Conservation (phyloP, 169 alveolate species). For the Plasmodium berghei region DNA sequence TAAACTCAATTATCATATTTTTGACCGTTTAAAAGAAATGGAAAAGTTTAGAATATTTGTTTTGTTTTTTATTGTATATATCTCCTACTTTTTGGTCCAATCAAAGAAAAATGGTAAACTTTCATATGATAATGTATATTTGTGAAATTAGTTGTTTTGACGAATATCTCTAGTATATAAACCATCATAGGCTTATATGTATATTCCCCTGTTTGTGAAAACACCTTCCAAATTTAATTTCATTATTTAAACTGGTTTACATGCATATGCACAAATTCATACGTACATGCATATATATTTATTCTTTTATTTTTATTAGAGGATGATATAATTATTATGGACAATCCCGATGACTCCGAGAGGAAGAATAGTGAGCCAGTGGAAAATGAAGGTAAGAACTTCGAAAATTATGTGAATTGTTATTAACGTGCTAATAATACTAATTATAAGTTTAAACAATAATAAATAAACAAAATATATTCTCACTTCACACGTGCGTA, state of each 20-base stretch:
- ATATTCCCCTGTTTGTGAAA: no score
- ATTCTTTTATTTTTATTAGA: slow-evolving; percentile 30
- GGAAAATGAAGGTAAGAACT: slow-evolving; percentile 22
- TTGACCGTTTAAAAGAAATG: slow-evolving; percentile 14
- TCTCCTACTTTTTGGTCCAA: slow-evolving; percentile 33
- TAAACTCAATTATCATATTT: no score
- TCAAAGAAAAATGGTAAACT: slow-evolving; percentile 43
- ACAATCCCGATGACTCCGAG: slow-evolving; percentile 4
- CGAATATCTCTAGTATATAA: no score
- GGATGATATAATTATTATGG: slow-evolving; percentile 43
- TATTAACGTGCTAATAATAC: neutral
- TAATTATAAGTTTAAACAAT: neutral
- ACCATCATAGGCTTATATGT: no score
- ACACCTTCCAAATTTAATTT: no score
- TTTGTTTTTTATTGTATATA: slow-evolving; percentile 40
- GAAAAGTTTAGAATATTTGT: slow-evolving; percentile 22
- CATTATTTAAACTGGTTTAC: neutral
- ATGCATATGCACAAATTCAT: neutral
- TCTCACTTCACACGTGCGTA: no score
- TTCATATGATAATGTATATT: neutral
- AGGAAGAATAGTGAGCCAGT: slow-evolving; percentile 2
- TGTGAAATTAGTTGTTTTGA: neutral
- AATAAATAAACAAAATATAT: no score
- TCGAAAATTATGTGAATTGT: neutral
- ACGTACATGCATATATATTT: neutral